These are phyloP conservation scores for Ramaria rubella DNA, from an alignment of 768 basidiomycete genomes.

Conservation along the genomic window DNA sequence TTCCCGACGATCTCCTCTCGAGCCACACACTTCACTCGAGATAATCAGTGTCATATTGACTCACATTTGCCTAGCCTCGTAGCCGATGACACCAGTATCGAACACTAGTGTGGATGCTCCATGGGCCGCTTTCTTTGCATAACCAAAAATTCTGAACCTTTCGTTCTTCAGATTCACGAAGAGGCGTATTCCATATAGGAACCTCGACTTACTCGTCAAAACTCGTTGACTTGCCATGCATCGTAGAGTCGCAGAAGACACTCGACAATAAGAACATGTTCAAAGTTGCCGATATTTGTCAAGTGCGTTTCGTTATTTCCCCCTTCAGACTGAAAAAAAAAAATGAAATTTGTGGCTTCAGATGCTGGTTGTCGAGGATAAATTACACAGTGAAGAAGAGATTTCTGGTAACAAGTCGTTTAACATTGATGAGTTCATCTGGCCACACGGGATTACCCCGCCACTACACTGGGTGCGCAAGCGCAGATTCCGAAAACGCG, in stretches of 20 bases:
- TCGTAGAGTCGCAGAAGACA: conserved; percentile 93
- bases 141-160: not conserved
- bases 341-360: conserved; percentile 27
- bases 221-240: conserved; percentile 91
- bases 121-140: not conserved
- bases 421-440: conserved; percentile 93
- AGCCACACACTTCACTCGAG: not conserved
- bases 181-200: conserved; percentile 85
- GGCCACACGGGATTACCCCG: conserved; percentile 94
- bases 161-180: conserved; percentile 63
- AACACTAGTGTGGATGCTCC: not conserved
- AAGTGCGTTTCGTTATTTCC: conserved; percentile 43
- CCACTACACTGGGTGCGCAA: conserved; percentile 87
- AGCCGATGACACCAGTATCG: too few relatives aligned
- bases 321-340: conserved; percentile 13
- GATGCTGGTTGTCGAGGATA: conserved; percentile 90
- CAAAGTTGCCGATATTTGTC: conserved; percentile 97
- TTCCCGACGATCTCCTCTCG: too few relatives aligned
- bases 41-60: not conserved
- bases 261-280: conserved; percentile 96
- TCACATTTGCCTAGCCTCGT: too few relatives aligned
- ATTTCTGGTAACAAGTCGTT: conserved; percentile 58
- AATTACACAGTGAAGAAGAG: conserved; percentile 63
- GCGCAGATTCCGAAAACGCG: conserved; percentile 84
- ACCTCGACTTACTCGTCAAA: conserved; percentile 80